Evolutionary conservation across 1,284 basidiomycete species (phyloP).

Genomic region (Boletus smithii): DNA sequence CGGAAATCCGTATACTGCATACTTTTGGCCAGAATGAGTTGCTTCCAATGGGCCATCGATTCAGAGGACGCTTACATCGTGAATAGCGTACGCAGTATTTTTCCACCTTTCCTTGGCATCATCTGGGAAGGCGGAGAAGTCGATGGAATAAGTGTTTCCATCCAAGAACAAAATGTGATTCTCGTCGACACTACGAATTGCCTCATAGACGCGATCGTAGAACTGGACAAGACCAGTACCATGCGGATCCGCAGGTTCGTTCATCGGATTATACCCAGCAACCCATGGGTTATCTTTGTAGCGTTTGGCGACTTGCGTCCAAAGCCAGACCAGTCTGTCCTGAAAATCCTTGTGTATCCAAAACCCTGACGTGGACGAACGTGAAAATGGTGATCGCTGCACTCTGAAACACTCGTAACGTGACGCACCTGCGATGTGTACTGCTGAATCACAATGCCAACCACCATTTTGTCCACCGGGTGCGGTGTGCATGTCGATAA

Average conservation of each 20-base stretch:
- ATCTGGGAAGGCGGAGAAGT: constrained; percentile 39
- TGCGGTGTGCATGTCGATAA: constrained; percentile 33
- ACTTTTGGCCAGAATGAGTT: background rate
- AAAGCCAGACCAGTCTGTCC: constrained; percentile 41
- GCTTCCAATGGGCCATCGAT: background rate
- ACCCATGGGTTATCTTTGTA: constrained; percentile 40
- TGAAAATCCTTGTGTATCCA: constrained; percentile 48
- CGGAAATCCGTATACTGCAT: constrained; percentile 42
- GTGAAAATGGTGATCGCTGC: background rate
- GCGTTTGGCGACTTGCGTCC: constrained; percentile 40
- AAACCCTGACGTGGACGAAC: constrained; percentile 24
- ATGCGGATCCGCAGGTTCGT: constrained; percentile 43
- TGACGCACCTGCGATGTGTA: constrained; percentile 9
- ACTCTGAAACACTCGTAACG: background rate
- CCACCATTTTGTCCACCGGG: constrained; percentile 30
- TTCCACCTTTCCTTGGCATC: constrained; percentile 29
- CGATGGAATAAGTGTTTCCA: constrained; percentile 43
- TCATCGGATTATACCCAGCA: constrained; percentile 41
- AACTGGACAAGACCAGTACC: constrained; percentile 37
- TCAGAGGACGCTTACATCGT: constrained; percentile 28
- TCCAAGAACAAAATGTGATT: constrained; percentile 40
- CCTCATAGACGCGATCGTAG: constrained; percentile 40
- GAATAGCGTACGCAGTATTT: constrained; percentile 42
- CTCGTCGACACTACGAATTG: constrained; percentile 42
- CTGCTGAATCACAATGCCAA: constrained; percentile 18